These are phyloP conservation scores for Sanguinoderma infundibulare DNA, from an alignment of 1,284 basidiomycete species.

Conservation along the genomic window DNA sequence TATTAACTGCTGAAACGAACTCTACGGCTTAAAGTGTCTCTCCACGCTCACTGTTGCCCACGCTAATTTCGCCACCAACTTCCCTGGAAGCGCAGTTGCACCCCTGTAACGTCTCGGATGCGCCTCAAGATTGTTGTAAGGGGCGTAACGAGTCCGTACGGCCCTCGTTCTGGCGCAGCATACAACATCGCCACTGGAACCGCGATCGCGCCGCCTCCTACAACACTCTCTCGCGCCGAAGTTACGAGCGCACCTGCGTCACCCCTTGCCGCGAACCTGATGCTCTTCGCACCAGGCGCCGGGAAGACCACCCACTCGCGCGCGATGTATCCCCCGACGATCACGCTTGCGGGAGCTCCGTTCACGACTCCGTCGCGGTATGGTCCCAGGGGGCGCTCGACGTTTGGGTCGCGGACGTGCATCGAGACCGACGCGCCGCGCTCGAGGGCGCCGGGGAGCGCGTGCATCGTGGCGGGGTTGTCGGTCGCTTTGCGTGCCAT, in stretches of 20 bases:
- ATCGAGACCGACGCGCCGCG: constrained; percentile 22
- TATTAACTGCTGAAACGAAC: background rate
- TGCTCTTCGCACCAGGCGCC: constrained; percentile 6
- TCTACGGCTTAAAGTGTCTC: background rate
- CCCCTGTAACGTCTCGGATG: constrained; percentile 23
- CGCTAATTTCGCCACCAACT: constrained; percentile 12
- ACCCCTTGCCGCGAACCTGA: constrained; percentile 22
- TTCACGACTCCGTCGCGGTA: constrained; percentile 26
- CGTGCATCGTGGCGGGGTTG: constrained; percentile 23
- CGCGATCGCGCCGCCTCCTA: constrained; percentile 3
- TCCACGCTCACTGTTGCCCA: background rate
- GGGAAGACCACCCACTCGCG: constrained; percentile 27
- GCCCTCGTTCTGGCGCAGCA: constrained; percentile 24
- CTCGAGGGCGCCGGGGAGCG: constrained; percentile 19
- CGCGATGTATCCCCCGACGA: constrained; percentile 22
- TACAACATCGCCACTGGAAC: constrained; percentile 23
- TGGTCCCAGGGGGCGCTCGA: constrained; percentile 25
- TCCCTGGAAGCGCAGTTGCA: constrained; percentile 26
- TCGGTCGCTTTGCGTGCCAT: constrained; percentile 17
- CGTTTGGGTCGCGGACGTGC: constrained; percentile 27
- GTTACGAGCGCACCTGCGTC: constrained; percentile 25
- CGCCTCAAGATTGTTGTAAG: constrained; percentile 24
- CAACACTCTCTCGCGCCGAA: constrained; percentile 1
- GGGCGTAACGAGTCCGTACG: constrained; percentile 26
- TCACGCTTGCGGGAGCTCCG: constrained; percentile 23